Conservation (phyloP, 75 land plant species). For the Pinus albicaulis region DNA sequence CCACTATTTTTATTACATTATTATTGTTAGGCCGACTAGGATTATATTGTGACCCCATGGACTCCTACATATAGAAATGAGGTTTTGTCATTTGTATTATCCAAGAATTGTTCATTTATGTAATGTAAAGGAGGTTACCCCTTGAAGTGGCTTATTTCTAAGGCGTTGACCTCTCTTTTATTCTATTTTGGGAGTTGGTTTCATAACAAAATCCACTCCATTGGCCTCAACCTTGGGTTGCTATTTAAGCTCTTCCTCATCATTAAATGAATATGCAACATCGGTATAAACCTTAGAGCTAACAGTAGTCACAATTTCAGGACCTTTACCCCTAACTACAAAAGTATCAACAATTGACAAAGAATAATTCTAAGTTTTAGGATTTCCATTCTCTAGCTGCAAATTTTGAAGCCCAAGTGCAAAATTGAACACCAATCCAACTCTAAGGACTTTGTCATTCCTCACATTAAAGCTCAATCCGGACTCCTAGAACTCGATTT, state of each 20-base stretch:
- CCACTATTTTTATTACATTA: too few species aligned
- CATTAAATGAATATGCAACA: constrained; percentile 75
- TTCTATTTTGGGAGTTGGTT: too few species aligned
- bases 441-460: constrained; percentile 55
- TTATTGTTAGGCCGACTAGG: too few species aligned
- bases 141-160: too few species aligned
- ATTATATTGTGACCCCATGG: too few species aligned
- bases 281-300: constrained; percentile 63
- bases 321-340: constrained; percentile 36
- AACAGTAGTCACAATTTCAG: constrained; percentile 41
- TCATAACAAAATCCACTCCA: too few species aligned
- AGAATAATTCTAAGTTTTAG: constrained; percentile 55
- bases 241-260: constrained; percentile 44
- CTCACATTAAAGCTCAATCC: constrained; percentile 59
- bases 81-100: too few species aligned
- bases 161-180: too few species aligned
- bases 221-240: constrained; percentile 39
- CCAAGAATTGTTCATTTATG: too few species aligned
- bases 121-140: too few species aligned
- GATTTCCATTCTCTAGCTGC: constrained; percentile 31
- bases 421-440: constrained; percentile 89
- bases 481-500: constrained; percentile 91
- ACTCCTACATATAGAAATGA: too few species aligned
- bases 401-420: constrained; percentile 73
- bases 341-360: constrained; percentile 67